Evolutionary conservation across 1,284 basidiomycete genomes (phyloP), one percentile per base, ranked within the genome.

Genomic region (Puccinia sorghi): DNA sequence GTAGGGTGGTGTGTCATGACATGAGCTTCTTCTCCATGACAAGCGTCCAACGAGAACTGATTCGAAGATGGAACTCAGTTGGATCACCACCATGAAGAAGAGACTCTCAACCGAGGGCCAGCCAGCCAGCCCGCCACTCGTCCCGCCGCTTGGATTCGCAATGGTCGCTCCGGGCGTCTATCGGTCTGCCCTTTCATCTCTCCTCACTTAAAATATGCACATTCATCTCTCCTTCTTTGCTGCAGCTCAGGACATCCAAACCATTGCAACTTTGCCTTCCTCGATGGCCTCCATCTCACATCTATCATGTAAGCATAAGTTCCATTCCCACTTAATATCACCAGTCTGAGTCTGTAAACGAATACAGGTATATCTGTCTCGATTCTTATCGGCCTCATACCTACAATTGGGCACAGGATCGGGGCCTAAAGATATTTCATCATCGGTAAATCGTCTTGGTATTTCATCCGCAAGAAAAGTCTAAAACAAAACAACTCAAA

Each of bases 351-450:
- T 32, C 37, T 71, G 17, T 39, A 27, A 4, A 13, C 1, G 3
- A 8, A 15, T 57, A 57, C 41, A 76, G 74, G 74, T 76, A 76
- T 56, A 43, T 76, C 20, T 76, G 50, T 48, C 52, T 39, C 6
- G 74, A 76, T 41, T 27, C 48, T 57, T 76, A 76, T 37, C 61
- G 74, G 25, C 74, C 74, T 20, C 74, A 76, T 69, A 76, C 74
- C 22, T 76, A 59, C 27, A 76, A 69, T 69, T 76, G 74, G 74
- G 64, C 64, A 3, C 74, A 76, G 41, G 74, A 76, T 22, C 22
- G 74, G n/a, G 74, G 64, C 9, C 54, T 76, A n/a, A 76, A 76
- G 41, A 69, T 76, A 17, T 76, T 76, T 59, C 74, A 76, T 69
- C 54, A 76, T 37, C 63, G 74, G 74, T 76, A 32, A 64, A 52